Evolutionary conservation across 2,329 filamentous ascomycete species (phyloP).

Genomic region (Aspergillus carbonarius): DNA sequence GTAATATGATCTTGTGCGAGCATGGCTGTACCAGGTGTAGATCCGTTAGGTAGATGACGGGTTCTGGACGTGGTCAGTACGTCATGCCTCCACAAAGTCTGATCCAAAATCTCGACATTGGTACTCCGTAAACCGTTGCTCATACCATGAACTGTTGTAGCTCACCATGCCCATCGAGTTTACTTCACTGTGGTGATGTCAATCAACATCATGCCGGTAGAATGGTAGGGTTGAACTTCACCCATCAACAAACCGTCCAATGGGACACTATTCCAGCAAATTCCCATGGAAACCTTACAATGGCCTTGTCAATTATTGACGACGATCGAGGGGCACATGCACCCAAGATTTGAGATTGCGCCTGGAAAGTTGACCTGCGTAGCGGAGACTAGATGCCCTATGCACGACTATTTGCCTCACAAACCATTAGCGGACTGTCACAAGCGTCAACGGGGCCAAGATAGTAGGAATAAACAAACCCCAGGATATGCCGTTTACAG

Average conservation of each 20-base stretch:
- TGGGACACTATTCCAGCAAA: neutral
- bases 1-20: neutral
- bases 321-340: conserved; percentile 9
- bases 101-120: neutral
- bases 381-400: neutral
- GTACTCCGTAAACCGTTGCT: neutral
- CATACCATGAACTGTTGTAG: neutral
- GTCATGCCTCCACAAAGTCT: neutral
- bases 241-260: neutral
- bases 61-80: neutral
- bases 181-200: neutral
- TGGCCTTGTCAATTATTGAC: conserved; percentile 11
- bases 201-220: neutral
- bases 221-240: neutral
- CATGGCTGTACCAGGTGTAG: neutral
- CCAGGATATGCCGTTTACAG: conserved; percentile 3
- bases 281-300: conserved; percentile 7
- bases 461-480: neutral
- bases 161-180: neutral
- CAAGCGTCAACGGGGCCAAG: neutral
- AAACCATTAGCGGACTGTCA: neutral
- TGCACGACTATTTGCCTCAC: conserved; percentile 3
- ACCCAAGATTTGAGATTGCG: neutral
- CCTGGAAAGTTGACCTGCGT: neutral
- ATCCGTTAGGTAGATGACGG: neutral